Percentiles rank a stretch among this genome's conserved stretches.
These are phyloP conservation scores for Phytophthora hibernalis DNA, from an alignment of 352 stramenopile genomes.

Conservation along the genomic window DNA sequence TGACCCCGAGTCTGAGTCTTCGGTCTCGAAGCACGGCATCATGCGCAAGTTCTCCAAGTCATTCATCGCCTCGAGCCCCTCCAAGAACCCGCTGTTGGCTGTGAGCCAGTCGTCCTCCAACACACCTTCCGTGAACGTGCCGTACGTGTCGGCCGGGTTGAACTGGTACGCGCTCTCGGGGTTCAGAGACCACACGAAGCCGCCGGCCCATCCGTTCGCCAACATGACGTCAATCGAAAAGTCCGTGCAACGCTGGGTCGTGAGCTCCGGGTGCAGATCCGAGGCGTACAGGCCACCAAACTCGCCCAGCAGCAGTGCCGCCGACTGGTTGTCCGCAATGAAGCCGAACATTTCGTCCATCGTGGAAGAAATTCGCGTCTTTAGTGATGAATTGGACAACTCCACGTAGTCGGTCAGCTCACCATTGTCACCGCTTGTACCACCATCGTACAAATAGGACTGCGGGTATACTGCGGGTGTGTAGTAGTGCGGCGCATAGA, in stretches of 20 bases:
- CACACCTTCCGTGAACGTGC: slow-evolving; percentile 54
- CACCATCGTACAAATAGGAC: slow-evolving; percentile 63
- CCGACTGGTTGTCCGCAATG: slow-evolving; percentile 50
- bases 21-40: slow-evolving; percentile 57
- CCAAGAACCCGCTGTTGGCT: slow-evolving; percentile 50
- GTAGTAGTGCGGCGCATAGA: slow-evolving; percentile 55
- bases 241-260: slow-evolving; percentile 55
- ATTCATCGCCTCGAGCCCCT: slow-evolving; percentile 47
- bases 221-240: slow-evolving; percentile 58
- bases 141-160: slow-evolving; percentile 47
- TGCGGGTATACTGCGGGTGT: too few species aligned
- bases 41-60: slow-evolving; percentile 41
- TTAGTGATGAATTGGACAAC: slow-evolving; percentile 40
- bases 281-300: slow-evolving; percentile 63
- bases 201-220: slow-evolving; percentile 48
- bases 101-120: slow-evolving; percentile 60
- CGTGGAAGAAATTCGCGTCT: slow-evolving; percentile 53
- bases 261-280: slow-evolving; percentile 58
- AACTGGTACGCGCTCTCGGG: slow-evolving; percentile 69
- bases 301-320: slow-evolving; percentile 64
- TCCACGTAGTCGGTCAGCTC: slow-evolving; percentile 49
- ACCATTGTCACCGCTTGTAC: slow-evolving; percentile 41
- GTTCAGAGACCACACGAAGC: slow-evolving; percentile 72
- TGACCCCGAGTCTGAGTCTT: slow-evolving; percentile 24
- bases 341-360: slow-evolving; percentile 80